A percentile compares a stretch with the other conserved stretches of the same genome.
phyloP scores from a whole-genome alignment of 2,329 filamentous ascomycete species.

The Byssothecium circinans region DNA sequence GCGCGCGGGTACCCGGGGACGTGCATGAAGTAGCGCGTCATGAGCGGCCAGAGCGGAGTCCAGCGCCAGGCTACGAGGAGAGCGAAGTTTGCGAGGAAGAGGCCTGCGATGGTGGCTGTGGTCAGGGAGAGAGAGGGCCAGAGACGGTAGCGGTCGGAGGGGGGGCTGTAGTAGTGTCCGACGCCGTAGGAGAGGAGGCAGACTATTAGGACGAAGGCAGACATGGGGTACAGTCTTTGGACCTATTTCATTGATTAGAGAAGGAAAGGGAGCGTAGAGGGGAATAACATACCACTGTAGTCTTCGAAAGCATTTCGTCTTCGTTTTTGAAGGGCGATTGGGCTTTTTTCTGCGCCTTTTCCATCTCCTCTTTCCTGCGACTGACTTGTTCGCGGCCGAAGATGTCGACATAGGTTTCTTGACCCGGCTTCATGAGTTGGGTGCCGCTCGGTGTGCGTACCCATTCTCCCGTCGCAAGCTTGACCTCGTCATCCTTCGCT shows the following conservation, averaged over 20 bases:
- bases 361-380: conserved; percentile 29
- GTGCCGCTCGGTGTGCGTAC: conserved; percentile 37
- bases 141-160: conserved; percentile 33
- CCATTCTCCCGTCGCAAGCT: conserved; percentile 37
- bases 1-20: conserved; percentile 61
- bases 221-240: conserved; percentile 35
- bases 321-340: conserved; percentile 25
- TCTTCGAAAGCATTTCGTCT: conserved; percentile 33
- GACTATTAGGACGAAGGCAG: conserved; percentile 35
- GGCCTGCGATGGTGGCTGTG: conserved; percentile 55
- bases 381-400: conserved; percentile 39
- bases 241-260: too few species aligned
- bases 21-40: conserved; percentile 63
- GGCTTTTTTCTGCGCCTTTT: conserved; percentile 29
- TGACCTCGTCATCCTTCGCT: conserved; percentile 33
- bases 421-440: conserved; percentile 40
- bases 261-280: conserved; percentile 3
- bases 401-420: conserved; percentile 37
- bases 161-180: conserved; percentile 38
- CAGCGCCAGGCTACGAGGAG: conserved; percentile 64
- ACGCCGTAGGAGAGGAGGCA: conserved; percentile 28
- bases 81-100: conserved; percentile 63
- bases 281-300: conserved; percentile 34
- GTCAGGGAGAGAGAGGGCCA: conserved; percentile 38
- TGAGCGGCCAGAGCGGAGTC: conserved; percentile 64